Evolutionary conservation across 1,284 basidiomycete genomes (phyloP).

Genomic region (Ustilago loliicola): DNA sequence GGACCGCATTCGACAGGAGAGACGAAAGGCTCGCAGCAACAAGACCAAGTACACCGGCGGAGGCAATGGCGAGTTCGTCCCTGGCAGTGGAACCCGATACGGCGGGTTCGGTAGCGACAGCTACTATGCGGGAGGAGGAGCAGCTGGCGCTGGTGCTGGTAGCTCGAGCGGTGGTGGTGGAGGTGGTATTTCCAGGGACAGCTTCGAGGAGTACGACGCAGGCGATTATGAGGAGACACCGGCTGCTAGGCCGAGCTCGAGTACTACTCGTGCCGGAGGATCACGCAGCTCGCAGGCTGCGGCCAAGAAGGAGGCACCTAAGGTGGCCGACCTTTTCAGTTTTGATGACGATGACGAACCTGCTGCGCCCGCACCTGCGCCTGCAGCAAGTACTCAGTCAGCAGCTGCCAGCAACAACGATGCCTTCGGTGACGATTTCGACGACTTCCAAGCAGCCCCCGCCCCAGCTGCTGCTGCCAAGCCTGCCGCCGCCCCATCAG

Average conservation of each 20-base stretch:
- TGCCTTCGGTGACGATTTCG: slow-evolving; percentile 64
- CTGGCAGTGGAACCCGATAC: slow-evolving; percentile 76
- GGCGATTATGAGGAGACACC: slow-evolving; percentile 86
- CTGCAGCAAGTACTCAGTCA: slow-evolving; percentile 32
- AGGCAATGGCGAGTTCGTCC: slow-evolving; percentile 82
- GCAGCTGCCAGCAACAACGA: slow-evolving; percentile 23
- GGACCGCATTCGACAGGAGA: slow-evolving; percentile 87
- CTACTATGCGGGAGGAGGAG: slow-evolving; percentile 72
- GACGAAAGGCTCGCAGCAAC: slow-evolving; percentile 93
- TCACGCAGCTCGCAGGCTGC: slow-evolving; percentile 27
- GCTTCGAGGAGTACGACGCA: slow-evolving; percentile 94
- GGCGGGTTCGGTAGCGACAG: slow-evolving; percentile 86
- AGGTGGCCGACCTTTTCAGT: slow-evolving; percentile 79
- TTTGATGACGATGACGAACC: slow-evolving; percentile 78
- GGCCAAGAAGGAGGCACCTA: slow-evolving; percentile 63
- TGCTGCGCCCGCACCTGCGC: slow-evolving; percentile 62
- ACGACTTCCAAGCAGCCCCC: slow-evolving; percentile 59
- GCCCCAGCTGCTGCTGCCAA: slow-evolving; percentile 72
- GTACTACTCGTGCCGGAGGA: slow-evolving; percentile 27
- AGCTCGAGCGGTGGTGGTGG: slow-evolving; percentile 74
- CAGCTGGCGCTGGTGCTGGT: slow-evolving; percentile 73
- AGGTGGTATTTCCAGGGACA: slow-evolving; percentile 72
- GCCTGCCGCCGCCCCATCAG: slow-evolving; percentile 76
- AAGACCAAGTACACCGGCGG: slow-evolving; percentile 89
- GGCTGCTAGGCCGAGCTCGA: slow-evolving; percentile 27